phyloP scores from a whole-genome alignment of 352 stramenopile genomes.

The Globisporangium radiosum region DNA sequence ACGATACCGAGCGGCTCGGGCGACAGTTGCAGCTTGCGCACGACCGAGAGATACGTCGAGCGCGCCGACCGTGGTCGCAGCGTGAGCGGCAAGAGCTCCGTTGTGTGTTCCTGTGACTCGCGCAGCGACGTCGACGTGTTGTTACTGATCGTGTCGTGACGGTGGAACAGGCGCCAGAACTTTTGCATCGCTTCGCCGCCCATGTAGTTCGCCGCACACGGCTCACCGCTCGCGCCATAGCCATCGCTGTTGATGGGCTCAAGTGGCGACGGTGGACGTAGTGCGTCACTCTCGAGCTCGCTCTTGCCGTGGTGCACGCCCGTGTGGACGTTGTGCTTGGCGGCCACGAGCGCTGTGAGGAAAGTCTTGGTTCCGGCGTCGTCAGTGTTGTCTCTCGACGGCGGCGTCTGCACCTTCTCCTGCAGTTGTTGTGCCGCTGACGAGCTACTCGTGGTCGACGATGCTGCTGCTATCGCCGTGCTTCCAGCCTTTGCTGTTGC shows the following conservation, averaged over 20 bases:
- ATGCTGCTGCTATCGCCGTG: not conserved
- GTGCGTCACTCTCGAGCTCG: not conserved
- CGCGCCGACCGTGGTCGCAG: constrained; percentile 40
- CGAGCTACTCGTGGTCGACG: not conserved
- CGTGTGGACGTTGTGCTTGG: constrained; percentile 10
- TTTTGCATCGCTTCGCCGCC: constrained; percentile 41
- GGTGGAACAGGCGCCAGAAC: constrained; percentile 73
- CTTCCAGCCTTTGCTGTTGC: not conserved
- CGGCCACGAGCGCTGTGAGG: constrained; percentile 33
- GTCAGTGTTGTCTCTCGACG: not conserved
- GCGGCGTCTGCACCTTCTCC: not conserved
- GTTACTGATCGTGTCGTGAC: constrained; percentile 52
- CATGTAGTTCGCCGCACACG: constrained; percentile 48
- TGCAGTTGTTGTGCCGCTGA: not conserved
- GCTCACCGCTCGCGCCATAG: constrained; percentile 18
- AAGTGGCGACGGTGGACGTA: constrained; percentile 58
- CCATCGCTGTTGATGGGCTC: constrained; percentile 26
- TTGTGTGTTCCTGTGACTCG: not conserved
- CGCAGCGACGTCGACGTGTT: constrained; percentile 20
- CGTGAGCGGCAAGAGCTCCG: constrained; percentile 11
- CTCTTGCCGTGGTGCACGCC: not conserved
- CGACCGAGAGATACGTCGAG: constrained; percentile 52
- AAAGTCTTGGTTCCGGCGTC: constrained; percentile 25
- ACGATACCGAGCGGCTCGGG: constrained; percentile 68
- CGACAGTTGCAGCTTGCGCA: constrained; percentile 49